Evolutionary conservation across 192 early-diverging fungal species (phyloP).

Genomic region (Umbelopsis vinacea): DNA sequence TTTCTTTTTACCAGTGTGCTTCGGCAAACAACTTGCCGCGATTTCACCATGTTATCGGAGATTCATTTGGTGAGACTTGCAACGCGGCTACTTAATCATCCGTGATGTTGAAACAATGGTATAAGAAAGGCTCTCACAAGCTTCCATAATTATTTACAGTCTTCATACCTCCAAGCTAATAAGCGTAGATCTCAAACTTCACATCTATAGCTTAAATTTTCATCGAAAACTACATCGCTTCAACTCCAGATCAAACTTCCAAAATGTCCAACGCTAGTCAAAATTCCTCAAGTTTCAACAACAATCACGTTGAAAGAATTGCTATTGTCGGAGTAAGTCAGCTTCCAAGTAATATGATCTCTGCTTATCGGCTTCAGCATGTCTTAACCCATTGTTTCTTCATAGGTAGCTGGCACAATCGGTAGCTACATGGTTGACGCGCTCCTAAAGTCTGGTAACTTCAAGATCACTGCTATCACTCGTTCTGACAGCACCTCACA

Average conservation of each 20-base stretch:
- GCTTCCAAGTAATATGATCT: not conserved
- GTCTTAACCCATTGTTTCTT: not conserved
- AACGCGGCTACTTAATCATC: too few species aligned
- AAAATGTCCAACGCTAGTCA: not conserved
- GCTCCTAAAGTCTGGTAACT: not conserved
- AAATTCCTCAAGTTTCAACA: not conserved
- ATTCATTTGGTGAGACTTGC: too few species aligned
- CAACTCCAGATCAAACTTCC: not conserved
- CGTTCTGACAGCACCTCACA: not conserved
- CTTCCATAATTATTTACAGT: too few species aligned
- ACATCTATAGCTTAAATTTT: too few species aligned
- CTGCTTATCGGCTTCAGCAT: not conserved
- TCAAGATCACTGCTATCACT: not conserved
- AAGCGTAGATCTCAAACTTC: too few species aligned
- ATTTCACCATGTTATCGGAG: too few species aligned
- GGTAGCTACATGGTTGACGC: not conserved
- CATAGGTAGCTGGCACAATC: not conserved
- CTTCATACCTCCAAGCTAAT: too few species aligned
- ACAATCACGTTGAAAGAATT: not conserved
- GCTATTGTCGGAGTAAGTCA: constrained; percentile 6
- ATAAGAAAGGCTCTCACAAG: too few species aligned
- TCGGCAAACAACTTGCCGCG: too few species aligned
- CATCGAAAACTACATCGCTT: too few species aligned
- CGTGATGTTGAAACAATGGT: too few species aligned
- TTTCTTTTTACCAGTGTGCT: too few species aligned